phyloP scores from a whole-genome alignment of 805 yeast genomes.

The Suhomyces sp. region DNA sequence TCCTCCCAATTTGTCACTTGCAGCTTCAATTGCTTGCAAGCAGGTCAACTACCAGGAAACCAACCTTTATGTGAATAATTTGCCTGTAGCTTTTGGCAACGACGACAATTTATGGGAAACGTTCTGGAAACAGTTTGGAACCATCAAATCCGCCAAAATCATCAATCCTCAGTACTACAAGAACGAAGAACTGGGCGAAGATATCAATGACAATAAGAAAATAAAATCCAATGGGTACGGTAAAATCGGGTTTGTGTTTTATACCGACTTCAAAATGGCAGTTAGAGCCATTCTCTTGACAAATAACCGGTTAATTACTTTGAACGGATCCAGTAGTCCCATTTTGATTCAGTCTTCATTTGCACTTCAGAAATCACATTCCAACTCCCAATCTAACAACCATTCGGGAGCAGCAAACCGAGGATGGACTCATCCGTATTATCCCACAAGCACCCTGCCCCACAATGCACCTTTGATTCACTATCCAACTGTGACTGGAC shows the following conservation, averaged over 20 bases:
- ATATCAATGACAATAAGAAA: slow-evolving; percentile 8
- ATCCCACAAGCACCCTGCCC: neutral
- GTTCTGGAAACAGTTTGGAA: slow-evolving; percentile 41
- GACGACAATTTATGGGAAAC: slow-evolving; percentile 41
- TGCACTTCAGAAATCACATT: slow-evolving; percentile 34
- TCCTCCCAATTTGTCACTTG: slow-evolving; percentile 2
- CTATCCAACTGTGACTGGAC: neutral
- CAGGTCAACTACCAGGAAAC: slow-evolving; percentile 54
- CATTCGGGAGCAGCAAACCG: neutral
- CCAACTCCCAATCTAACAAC: neutral
- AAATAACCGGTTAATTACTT: slow-evolving; percentile 32
- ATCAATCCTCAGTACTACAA: slow-evolving; percentile 41
- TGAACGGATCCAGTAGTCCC: slow-evolving; percentile 13
- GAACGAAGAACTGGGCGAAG: slow-evolving; percentile 2
- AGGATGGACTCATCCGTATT: neutral
- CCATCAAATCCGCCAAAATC: slow-evolving; percentile 39
- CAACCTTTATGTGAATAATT: slow-evolving; percentile 66
- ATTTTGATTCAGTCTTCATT: slow-evolving; percentile 36
- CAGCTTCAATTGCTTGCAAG: slow-evolving; percentile 16
- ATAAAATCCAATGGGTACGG: slow-evolving; percentile 5
- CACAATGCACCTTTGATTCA: neutral
- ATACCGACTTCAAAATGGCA: slow-evolving; percentile 55
- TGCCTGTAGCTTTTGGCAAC: slow-evolving; percentile 56
- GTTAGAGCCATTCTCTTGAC: slow-evolving; percentile 56
- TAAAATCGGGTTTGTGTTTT: slow-evolving; percentile 61